A percentile compares a stretch with the other conserved stretches of the same genome.
These are phyloP conservation scores for Eucalyptus pumila DNA, from an alignment of 345 rosid genomes.

Conservation along the genomic window DNA sequence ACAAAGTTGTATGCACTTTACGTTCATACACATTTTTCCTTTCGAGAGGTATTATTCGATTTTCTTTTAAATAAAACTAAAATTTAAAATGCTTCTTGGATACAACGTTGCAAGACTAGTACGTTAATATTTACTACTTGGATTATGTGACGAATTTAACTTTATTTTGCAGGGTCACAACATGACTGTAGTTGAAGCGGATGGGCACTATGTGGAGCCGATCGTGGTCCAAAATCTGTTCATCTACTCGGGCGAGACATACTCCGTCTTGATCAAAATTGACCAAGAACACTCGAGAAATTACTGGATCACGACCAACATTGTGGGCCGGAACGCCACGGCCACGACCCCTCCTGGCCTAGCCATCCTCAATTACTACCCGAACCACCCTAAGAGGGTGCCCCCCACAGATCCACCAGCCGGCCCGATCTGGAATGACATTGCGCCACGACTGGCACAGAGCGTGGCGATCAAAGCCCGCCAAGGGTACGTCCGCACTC, in stretches of 20 bases:
- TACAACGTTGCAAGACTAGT: too few species aligned
- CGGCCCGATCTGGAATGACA: slow-evolving; percentile 35
- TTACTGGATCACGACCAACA: slow-evolving; percentile 49
- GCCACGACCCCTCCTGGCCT: slow-evolving; percentile 19
- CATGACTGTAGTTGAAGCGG: slow-evolving; percentile 71
- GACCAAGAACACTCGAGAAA: slow-evolving; percentile 43
- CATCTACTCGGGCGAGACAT: slow-evolving; percentile 71
- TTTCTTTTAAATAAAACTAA: too few species aligned
- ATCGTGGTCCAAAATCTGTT: slow-evolving; percentile 49
- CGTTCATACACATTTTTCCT: too few species aligned
- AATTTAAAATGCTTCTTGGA: too few species aligned
- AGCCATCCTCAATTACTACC: slow-evolving; percentile 48
- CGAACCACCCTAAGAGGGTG: slow-evolving; percentile 30
- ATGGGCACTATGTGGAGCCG: slow-evolving; percentile 64
- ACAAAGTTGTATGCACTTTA: too few species aligned
- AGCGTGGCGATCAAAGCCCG: slow-evolving; percentile 44
- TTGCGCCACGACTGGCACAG: slow-evolving; percentile 13
- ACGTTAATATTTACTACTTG: too few species aligned
- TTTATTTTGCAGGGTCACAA: slow-evolving; percentile 34
- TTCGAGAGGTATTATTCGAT: too few species aligned
- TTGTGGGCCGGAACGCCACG: slow-evolving; percentile 31
- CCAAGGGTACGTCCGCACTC: slow-evolving; percentile 12
- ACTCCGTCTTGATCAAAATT: slow-evolving; percentile 47
- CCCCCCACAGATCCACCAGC: slow-evolving; percentile 30
- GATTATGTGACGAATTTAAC: background rate